Conservation (phyloP, 176 grass and related monocot species). For the Musa acuminata region DNA sequence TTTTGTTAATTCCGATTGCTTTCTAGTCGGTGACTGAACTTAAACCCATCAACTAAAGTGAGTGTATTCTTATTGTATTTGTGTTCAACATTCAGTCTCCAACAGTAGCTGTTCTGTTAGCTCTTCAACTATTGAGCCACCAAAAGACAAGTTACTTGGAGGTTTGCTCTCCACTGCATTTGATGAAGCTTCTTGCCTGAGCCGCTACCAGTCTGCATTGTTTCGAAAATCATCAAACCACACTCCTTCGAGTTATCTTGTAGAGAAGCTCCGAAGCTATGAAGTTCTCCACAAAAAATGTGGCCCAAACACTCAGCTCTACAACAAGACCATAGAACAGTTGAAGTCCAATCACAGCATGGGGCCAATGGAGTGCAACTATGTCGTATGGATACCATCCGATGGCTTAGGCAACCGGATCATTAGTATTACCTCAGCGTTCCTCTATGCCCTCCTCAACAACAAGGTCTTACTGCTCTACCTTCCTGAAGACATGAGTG, state of each 20-base stretch:
- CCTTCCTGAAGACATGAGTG: constrained; percentile 5
- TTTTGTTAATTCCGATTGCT: neutral
- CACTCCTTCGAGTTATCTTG: constrained; percentile 9
- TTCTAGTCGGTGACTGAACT: neutral
- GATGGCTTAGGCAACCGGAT: constrained; percentile 21
- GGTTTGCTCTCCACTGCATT: constrained; percentile 24
- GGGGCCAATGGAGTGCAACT: constrained; percentile 15
- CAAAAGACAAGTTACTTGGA: constrained; percentile 20
- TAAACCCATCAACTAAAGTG: neutral
- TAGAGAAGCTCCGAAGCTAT: constrained; percentile 20
- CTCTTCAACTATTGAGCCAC: neutral
- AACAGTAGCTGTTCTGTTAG: neutral
- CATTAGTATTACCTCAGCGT: constrained; percentile 7
- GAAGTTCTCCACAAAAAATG: constrained; percentile 28
- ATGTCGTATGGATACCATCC: constrained; percentile 18
- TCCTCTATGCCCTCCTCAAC: constrained; percentile 19
- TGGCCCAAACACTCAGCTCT: constrained; percentile 29
- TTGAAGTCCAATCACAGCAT: neutral
- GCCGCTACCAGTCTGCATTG: constrained; percentile 26
- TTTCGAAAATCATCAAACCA: constrained; percentile 19
- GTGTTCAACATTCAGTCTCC: neutral
- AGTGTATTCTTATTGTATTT: neutral
- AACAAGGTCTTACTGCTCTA: constrained; percentile 11
- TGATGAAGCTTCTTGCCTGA: constrained; percentile 28
- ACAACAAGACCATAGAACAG: constrained; percentile 11